Percentiles rank a stretch among this genome's conserved stretches.
Conservation (phyloP, 345 rosid species). For the Theobroma cacao region DNA sequence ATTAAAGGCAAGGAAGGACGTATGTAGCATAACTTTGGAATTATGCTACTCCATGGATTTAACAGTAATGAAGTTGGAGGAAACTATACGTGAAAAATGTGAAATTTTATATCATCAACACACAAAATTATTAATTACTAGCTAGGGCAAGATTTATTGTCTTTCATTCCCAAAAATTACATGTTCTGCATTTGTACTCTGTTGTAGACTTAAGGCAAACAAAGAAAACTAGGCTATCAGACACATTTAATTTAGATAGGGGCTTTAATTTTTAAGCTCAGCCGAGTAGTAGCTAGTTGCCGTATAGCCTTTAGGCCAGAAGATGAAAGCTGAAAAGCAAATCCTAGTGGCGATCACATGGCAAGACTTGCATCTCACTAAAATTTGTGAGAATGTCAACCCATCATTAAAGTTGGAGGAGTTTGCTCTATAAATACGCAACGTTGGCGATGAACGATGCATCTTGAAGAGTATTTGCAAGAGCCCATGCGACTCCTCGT, state of each 20-base stretch:
- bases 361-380: conserved; percentile 16
- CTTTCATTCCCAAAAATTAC: background rate
- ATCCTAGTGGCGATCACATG: background rate
- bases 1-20: too few species aligned
- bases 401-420: background rate
- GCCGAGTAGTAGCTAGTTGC: too few species aligned
- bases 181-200: background rate
- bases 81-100: background rate
- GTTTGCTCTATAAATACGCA: background rate
- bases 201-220: background rate
- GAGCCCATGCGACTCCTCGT: background rate
- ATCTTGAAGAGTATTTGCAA: background rate
- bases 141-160: background rate
- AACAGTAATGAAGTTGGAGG: background rate
- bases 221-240: background rate
- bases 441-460: background rate
- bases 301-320: background rate
- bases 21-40: too few species aligned
- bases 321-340: background rate
- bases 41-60: too few species aligned
- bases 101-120: too few species aligned
- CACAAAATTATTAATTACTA: too few species aligned
- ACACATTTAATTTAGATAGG: too few species aligned
- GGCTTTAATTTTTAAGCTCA: too few species aligned
- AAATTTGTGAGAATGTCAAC: background rate